These are phyloP conservation scores for Elongisporangium prolatum DNA, from an alignment of 352 stramenopile genomes.

Conservation along the genomic window DNA sequence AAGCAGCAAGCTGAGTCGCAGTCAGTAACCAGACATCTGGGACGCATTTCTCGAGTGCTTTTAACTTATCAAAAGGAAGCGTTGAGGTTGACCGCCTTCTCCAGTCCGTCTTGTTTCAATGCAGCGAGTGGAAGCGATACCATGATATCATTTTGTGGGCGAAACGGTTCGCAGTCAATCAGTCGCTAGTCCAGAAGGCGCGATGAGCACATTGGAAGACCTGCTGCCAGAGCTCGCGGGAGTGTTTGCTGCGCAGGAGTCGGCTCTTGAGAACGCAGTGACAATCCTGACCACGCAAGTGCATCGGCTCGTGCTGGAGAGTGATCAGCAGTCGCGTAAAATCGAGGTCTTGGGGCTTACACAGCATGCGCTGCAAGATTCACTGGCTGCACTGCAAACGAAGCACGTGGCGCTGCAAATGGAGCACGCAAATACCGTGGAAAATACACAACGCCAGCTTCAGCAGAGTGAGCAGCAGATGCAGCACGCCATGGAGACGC, in stretches of 20 bases:
- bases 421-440: conserved; percentile 5
- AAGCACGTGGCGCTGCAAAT: conserved; percentile 1
- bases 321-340: conserved; percentile 22
- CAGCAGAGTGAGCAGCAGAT: not conserved
- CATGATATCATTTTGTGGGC: too few relatives aligned
- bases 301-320: conserved; percentile 34
- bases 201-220: conserved; percentile 61
- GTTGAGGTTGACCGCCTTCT: not conserved
- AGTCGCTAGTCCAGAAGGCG: not conserved
- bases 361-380: conserved; percentile 19
- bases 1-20: not conserved
- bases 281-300: conserved; percentile 46
- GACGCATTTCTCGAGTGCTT: not conserved
- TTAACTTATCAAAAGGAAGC: not conserved
- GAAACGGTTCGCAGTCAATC: not conserved
- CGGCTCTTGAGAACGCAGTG: conserved; percentile 46
- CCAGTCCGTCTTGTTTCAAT: not conserved
- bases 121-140: not conserved
- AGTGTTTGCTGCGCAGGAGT: conserved; percentile 58
- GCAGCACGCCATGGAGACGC: conserved; percentile 7
- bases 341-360: conserved; percentile 31
- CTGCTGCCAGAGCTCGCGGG: conserved; percentile 59
- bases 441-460: not conserved
- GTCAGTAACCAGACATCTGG: not conserved
- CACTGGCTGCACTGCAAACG: conserved; percentile 20